Conservation (phyloP, 2,329 filamentous ascomycete genomes). For the Fusarium zealandicum region DNA sequence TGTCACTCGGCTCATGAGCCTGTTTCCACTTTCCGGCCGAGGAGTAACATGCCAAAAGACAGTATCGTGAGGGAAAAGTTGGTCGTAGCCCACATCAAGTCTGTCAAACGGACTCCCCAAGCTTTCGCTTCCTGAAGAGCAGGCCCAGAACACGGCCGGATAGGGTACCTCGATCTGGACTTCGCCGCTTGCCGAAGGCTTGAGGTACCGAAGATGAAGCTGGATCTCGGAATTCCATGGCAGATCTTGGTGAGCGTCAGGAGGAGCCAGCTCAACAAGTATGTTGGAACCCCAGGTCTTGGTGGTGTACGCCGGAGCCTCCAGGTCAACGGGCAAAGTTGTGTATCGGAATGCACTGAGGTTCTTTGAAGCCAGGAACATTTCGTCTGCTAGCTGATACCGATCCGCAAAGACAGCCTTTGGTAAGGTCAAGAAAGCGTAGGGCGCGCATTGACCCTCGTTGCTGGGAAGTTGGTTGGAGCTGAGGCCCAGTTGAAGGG, state of each 20-base stretch:
- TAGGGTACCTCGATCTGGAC: slow-evolving; percentile 71
- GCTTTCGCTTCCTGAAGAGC: slow-evolving; percentile 73
- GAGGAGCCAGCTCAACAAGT: slow-evolving; percentile 74
- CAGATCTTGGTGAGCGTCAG: slow-evolving; percentile 48
- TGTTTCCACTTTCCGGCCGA: slow-evolving; percentile 43
- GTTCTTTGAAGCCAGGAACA: slow-evolving; percentile 85
- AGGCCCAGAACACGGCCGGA: slow-evolving; percentile 91
- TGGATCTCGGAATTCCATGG: slow-evolving; percentile 76
- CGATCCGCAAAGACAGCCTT: slow-evolving; percentile 83
- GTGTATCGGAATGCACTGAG: slow-evolving; percentile 72
- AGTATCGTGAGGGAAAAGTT: slow-evolving; percentile 76
- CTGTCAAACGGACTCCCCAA: slow-evolving; percentile 84
- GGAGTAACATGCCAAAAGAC: slow-evolving; percentile 83
- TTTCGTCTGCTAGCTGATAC: slow-evolving; percentile 78
- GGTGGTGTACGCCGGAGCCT: slow-evolving; percentile 85
- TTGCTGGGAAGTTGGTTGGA: slow-evolving; percentile 58
- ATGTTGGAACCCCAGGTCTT: slow-evolving; percentile 79
- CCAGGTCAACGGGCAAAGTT: slow-evolving; percentile 82
- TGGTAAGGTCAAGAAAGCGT: slow-evolving; percentile 85
- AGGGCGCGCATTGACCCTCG: slow-evolving; percentile 70
- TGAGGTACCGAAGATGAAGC: slow-evolving; percentile 84
- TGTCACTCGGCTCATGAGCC: slow-evolving; percentile 61
- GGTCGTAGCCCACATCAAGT: slow-evolving; percentile 84
- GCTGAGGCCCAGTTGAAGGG: slow-evolving; percentile 71
- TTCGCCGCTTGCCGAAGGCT: slow-evolving; percentile 64